Evolutionary conservation across 2,329 filamentous ascomycete species (phyloP), one percentile per base, ranked within the genome.

Genomic region (Thyridium curvatum): DNA sequence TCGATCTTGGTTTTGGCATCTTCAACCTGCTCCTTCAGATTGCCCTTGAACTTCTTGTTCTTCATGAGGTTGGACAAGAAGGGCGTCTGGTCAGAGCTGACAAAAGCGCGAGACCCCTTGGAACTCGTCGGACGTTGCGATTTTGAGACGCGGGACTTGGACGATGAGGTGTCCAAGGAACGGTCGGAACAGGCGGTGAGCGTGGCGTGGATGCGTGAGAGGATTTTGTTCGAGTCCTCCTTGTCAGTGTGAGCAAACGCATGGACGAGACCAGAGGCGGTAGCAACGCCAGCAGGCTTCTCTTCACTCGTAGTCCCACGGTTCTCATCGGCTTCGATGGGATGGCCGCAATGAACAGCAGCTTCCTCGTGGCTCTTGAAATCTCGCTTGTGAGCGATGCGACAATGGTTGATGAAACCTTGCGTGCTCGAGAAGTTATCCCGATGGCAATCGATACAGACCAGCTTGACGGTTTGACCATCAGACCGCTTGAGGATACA

Each of bases 341-440:
- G 79, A 49, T 90, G 82, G 38, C 93, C 93, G 51, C 88, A 94
- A 43, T 86, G 84, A 40, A 90, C 74, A 28, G 91, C 93, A 45
- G 93, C 93, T 54, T 90, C 87, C 60, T 97, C 91, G 55, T 98
- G 93, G 52, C 88, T 96, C 65, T 94, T 91, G 69, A 90, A 97
- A 47, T 94, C 89, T 42, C 87, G 77, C 57, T 84, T 86, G 64
- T 98, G 93, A 18, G 90, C 89, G 52, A 98, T 97, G 41, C 93
- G 88, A 59, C 91, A 97, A 58, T 98, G 93, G 56, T 98, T 98
- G 66, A 98, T 93, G 64, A 97, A 97, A n/a, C 93, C 93, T 61
- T 97, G 93, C 0, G 90, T 94, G 65, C 90, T 97, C 40, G 85
- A 90, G 56, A 97, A 97, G 60, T 96, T 87, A 58, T 88, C 86